These are phyloP conservation scores for Jaltomata sinuosa DNA, from an alignment of 257 asterid species.

Conservation along the genomic window DNA sequence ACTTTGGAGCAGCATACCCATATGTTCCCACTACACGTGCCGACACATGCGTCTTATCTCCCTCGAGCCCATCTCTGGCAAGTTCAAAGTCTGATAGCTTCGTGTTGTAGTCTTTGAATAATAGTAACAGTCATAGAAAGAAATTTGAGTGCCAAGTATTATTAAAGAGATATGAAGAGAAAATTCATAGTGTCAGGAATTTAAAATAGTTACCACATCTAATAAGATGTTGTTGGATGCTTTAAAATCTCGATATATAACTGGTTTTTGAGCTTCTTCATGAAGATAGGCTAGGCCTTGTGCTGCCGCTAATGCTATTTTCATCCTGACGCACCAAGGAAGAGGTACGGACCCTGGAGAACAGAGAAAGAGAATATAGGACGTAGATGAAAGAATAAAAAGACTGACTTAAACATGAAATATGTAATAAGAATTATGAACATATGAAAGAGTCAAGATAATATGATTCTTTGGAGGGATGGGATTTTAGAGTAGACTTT, in stretches of 20 bases:
- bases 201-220: constrained; percentile 40
- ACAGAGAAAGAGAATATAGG: not conserved
- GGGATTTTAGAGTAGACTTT: no score
- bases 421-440: no score
- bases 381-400: not conserved
- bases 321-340: constrained; percentile 72
- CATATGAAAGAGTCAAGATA: no score
- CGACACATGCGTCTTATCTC: constrained; percentile 76
- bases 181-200: constrained; percentile 4
- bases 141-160: not conserved
- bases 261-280: constrained; percentile 73
- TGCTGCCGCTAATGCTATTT: constrained; percentile 67
- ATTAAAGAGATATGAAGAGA: not conserved
- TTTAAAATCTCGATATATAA: constrained; percentile 66
- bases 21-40: constrained; percentile 85
- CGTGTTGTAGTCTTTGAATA: constrained; percentile 57
- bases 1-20: constrained; percentile 87
- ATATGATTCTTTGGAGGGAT: no score
- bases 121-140: not conserved
- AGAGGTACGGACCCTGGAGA: constrained; percentile 57
- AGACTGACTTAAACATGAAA: not conserved
- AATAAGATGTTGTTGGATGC: constrained; percentile 62
- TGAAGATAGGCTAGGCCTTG: constrained; percentile 81
- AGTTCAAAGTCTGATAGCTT: constrained; percentile 90
- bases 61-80: no score